Evolutionary conservation across 2,329 filamentous ascomycete genomes (phyloP).

Genomic region (Colletotrichum sp.): DNA sequence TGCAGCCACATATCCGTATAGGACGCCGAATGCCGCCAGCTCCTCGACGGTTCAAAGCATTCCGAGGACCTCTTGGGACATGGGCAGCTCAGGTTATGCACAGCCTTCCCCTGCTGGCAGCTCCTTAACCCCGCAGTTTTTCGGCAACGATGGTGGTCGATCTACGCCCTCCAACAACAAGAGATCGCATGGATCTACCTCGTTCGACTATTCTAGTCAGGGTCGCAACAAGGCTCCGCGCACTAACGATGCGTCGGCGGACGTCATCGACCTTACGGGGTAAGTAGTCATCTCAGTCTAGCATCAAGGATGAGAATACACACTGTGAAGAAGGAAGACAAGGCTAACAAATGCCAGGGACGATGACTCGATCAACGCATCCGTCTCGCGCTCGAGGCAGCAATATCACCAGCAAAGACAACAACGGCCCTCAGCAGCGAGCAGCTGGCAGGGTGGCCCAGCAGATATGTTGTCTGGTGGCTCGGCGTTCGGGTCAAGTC

Average conservation of each 20-base stretch:
- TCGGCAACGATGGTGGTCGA: not conserved
- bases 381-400: not conserved
- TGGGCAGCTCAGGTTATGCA: not conserved
- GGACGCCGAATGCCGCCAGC: not conserved
- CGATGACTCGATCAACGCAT: constrained; percentile 34
- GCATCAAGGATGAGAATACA: not conserved
- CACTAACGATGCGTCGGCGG: constrained; percentile 14
- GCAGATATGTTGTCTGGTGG: not conserved
- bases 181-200: not conserved
- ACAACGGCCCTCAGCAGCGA: not conserved
- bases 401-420: not conserved
- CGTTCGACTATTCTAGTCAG: not conserved
- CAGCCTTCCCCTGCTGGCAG: not conserved
- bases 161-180: not conserved
- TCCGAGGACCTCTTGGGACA: not conserved
- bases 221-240: constrained; percentile 9
- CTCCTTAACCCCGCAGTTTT: not conserved
- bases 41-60: not conserved
- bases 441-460: not conserved
- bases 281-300: constrained; percentile 23
- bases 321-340: not conserved
- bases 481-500: not conserved
- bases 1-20: not conserved
- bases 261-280: constrained; percentile 49
- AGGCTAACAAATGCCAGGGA: constrained; percentile 31